Conservation (phyloP, 768 basidiomycete species). For the Leccinum rimulosum region DNA sequence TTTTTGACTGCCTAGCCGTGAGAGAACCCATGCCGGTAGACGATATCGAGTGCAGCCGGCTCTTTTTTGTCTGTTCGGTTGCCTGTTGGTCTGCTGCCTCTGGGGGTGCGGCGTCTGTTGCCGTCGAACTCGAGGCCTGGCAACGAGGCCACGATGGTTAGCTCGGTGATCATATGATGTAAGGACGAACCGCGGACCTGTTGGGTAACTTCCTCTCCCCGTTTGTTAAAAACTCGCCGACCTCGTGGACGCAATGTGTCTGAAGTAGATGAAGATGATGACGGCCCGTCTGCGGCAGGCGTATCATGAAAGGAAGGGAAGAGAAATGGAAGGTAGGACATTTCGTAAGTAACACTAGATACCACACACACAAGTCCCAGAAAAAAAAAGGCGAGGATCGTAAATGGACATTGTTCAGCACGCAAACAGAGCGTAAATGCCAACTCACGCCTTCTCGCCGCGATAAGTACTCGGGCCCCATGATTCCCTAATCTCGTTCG, state of each 20-base stretch:
- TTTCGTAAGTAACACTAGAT: constrained; percentile 48
- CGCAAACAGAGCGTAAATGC: constrained; percentile 5
- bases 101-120: constrained; percentile 5
- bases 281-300: constrained; percentile 19
- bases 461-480: constrained; percentile 41
- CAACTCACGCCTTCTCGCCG: constrained; percentile 27
- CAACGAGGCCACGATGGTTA: constrained; percentile 17
- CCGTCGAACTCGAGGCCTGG: constrained; percentile 16
- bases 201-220: constrained; percentile 44
- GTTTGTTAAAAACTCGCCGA: constrained; percentile 50
- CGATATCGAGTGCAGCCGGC: constrained; percentile 24
- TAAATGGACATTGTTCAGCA: constrained; percentile 20
- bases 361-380: constrained; percentile 2
- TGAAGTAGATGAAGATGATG: constrained; percentile 22
- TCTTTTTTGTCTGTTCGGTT: constrained; percentile 23
- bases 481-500: constrained; percentile 48
- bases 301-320: constrained; percentile 40
- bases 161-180: constrained; percentile 17
- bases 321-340: constrained; percentile 66
- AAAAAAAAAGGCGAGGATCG: constrained; percentile 6
- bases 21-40: constrained; percentile 8
- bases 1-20: constrained; percentile 17
- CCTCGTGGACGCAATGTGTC: constrained; percentile 38
- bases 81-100: constrained; percentile 16
- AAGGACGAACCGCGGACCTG: constrained; percentile 22